Conservation (phyloP, 257 asterid species). For the Przewalskia tangutica region DNA sequence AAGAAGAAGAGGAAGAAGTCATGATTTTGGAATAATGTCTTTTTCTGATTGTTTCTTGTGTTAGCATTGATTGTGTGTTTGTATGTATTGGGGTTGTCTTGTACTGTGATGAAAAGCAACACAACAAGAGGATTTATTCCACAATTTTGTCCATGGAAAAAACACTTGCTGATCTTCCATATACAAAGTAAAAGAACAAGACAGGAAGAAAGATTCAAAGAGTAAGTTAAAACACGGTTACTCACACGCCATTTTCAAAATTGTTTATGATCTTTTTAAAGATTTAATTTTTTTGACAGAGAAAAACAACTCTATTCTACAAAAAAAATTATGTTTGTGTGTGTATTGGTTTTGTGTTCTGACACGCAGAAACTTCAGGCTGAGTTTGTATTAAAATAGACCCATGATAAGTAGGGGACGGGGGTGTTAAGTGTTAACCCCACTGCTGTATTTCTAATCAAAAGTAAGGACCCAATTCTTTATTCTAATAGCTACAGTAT, state of each 20-base stretch:
- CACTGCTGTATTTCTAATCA: background rate
- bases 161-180: slow-evolving; percentile 16
- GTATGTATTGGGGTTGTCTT: slow-evolving; percentile 51
- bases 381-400: slow-evolving; percentile 35
- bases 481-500: background rate
- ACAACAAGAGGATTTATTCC: slow-evolving; percentile 35
- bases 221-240: slow-evolving; percentile 35
- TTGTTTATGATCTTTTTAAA: background rate
- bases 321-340: slow-evolving; percentile 21
- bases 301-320: background rate
- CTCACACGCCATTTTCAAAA: slow-evolving; percentile 30
- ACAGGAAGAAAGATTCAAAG: slow-evolving; percentile 15
- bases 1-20: slow-evolving; percentile 9
- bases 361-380: slow-evolving; percentile 38
- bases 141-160: slow-evolving; percentile 49
- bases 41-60: slow-evolving; percentile 23
- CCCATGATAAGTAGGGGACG: background rate
- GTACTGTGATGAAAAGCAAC: slow-evolving; percentile 21
- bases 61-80: slow-evolving; percentile 31
- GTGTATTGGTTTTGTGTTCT: slow-evolving; percentile 33
- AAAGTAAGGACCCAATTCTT: background rate
- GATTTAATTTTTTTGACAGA: slow-evolving; percentile 1
- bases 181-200: slow-evolving; percentile 12
- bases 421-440: background rate
- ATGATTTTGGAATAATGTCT: slow-evolving; percentile 20